Conservation (phyloP, 345 rosid genomes). For the Acer saccharum region DNA sequence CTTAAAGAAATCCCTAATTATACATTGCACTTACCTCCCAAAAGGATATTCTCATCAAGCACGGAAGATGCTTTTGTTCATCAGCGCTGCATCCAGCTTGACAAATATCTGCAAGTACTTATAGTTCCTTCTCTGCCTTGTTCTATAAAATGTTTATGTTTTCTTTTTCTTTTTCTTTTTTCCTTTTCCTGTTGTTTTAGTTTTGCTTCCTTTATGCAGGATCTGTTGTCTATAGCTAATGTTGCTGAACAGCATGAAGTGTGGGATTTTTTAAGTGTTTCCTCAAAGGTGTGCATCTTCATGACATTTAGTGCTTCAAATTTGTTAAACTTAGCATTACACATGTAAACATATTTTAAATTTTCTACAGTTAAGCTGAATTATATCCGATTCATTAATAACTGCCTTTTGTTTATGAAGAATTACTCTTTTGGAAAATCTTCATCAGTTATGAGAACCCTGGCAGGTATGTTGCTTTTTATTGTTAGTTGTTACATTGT, state of each 20-base stretch:
- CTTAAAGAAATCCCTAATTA: conserved; percentile 98
- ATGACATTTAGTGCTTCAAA: background rate
- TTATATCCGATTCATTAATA: conserved; percentile 16
- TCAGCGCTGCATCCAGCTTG: conserved; percentile 98
- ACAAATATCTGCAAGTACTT: conserved; percentile 83
- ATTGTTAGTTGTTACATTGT: conserved; percentile 6
- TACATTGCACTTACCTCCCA: conserved; percentile 95
- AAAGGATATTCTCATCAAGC: conserved; percentile 98
- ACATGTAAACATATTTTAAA: background rate
- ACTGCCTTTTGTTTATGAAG: conserved; percentile 49
- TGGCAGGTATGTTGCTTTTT: conserved; percentile 66
- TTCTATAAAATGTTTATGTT: conserved; percentile 13
- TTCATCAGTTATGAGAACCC: conserved; percentile 87
- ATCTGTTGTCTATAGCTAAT: conserved; percentile 92
- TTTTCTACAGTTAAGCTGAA: background rate
- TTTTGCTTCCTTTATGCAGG: conserved; percentile 51
- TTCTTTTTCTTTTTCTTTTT: background rate
- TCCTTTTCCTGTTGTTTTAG: conserved; percentile 14
- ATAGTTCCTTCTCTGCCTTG: conserved; percentile 21
- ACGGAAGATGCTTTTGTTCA: conserved; percentile 97
- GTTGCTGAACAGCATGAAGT: conserved; percentile 99
- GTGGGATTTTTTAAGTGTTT: conserved; percentile 91
- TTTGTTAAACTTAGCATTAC: background rate
- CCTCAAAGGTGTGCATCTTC: conserved; percentile 73
- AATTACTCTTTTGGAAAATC: conserved; percentile 94